phyloP scores from a whole-genome alignment of 306 rosid genomes.

The Sindora glabra region DNA sequence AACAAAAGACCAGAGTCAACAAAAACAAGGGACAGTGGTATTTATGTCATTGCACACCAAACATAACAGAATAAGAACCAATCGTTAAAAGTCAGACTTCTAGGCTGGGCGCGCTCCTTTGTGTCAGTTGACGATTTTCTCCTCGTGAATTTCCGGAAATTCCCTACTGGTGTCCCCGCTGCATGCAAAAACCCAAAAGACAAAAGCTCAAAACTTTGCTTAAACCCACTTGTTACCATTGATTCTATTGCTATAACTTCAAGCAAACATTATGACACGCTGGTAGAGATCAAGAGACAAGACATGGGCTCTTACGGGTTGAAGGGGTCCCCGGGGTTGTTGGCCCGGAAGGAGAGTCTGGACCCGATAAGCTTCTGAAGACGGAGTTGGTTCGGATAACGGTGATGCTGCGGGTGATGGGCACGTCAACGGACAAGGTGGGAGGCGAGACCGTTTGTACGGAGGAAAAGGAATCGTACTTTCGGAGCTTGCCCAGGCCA shows the following conservation, averaged over 20 bases:
- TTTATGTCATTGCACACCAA: not conserved
- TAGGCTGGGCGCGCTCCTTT: slow-evolving; percentile 18
- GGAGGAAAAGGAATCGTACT: slow-evolving; percentile 45
- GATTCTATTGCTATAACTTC: too few relatives aligned
- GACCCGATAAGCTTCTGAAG: slow-evolving; percentile 4
- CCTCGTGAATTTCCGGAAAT: slow-evolving; percentile 51
- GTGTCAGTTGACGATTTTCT: slow-evolving; percentile 29
- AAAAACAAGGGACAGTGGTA: not conserved
- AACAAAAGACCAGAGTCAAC: not conserved
- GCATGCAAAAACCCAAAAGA: not conserved
- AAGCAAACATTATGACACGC: too few relatives aligned
- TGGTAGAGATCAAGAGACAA: too few relatives aligned
- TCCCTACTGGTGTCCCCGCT: slow-evolving; percentile 55
- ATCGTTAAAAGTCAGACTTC: slow-evolving; percentile 46
- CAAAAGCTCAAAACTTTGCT: not conserved
- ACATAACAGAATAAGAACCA: slow-evolving; percentile 36
- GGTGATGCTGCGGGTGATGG: slow-evolving; percentile 63
- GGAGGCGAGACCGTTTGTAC: slow-evolving; percentile 10
- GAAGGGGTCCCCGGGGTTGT: slow-evolving; percentile 50
- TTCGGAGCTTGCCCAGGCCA: slow-evolving; percentile 82
- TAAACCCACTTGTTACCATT: too few relatives aligned
- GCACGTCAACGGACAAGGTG: slow-evolving; percentile 10
- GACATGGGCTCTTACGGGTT: too few relatives aligned
- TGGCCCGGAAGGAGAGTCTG: slow-evolving; percentile 27
- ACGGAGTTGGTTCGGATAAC: slow-evolving; percentile 32